Percentiles rank a stretch among this genome's conserved stretches.
Conservation (phyloP, 306 rosid genomes). For the Dryas drummondii region DNA sequence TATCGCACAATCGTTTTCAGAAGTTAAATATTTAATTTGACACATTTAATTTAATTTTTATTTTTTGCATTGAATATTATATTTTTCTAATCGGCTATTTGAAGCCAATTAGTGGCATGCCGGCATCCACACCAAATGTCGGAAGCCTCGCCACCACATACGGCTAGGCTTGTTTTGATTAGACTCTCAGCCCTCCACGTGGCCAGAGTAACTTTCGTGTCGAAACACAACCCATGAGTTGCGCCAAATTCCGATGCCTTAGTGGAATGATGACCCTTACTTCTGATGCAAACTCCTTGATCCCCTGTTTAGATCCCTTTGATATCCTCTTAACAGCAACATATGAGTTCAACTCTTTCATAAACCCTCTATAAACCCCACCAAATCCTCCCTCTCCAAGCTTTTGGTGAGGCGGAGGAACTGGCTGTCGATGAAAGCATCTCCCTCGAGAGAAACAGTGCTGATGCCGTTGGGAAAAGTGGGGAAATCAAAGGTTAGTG, state of each 20-base stretch:
- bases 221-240: slow-evolving; percentile 43
- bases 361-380: slow-evolving; percentile 11
- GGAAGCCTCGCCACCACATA: no score
- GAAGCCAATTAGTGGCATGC: no score
- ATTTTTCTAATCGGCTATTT: no score
- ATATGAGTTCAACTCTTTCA: slow-evolving; percentile 18
- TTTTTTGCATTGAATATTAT: no score
- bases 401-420: not conserved
- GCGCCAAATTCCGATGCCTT: slow-evolving; percentile 41
- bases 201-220: no score
- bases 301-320: slow-evolving; percentile 31
- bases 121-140: no score
- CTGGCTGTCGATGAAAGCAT: not conserved
- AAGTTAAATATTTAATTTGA: no score
- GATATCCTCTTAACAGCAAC: slow-evolving; percentile 46
- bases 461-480: not conserved
- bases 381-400: slow-evolving; percentile 20
- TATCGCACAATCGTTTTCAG: no score
- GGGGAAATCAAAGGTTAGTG: not conserved
- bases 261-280: slow-evolving; percentile 35
- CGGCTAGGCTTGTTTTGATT: no score
- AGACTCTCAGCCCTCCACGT: no score
- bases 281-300: slow-evolving; percentile 35
- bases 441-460: not conserved
- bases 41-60: no score